These are phyloP conservation scores for Fusarium sp. DNA, from an alignment of 2,329 filamentous ascomycete genomes.

Conservation along the genomic window DNA sequence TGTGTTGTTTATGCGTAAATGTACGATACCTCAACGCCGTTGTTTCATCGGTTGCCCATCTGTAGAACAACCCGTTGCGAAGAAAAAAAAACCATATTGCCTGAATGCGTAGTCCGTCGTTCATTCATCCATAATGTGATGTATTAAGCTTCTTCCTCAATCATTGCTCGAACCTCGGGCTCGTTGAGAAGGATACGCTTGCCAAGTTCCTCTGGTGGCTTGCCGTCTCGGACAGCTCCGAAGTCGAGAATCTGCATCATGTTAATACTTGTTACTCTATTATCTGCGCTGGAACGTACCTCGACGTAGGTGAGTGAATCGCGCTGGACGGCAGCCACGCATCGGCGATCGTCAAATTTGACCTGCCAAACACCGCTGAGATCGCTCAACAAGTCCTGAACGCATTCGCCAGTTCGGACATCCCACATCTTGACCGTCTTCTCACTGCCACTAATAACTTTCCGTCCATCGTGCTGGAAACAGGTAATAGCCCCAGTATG, in stretches of 20 bases:
- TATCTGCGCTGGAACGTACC: constrained; percentile 64
- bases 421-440: constrained; percentile 99
- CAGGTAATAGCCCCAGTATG: constrained; percentile 98
- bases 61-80: constrained; percentile 16
- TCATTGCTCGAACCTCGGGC: constrained; percentile 61
- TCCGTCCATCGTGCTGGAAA: constrained; percentile 96
- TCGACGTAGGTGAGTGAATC: constrained; percentile 95
- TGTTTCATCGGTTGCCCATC: constrained; percentile 31
- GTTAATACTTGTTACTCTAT: neutral
- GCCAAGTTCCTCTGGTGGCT: constrained; percentile 79
- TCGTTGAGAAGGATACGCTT: constrained; percentile 77
- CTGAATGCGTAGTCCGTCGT: constrained; percentile 1
- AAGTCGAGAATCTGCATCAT: constrained; percentile 88
- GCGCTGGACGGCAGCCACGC: constrained; percentile 94
- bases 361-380: constrained; percentile 99
- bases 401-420: constrained; percentile 88
- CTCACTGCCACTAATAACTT: constrained; percentile 96
- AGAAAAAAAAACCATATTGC: constrained; percentile 34
- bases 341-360: constrained; percentile 94
- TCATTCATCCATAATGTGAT: constrained; percentile 4
- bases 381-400: constrained; percentile 91
- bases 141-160: constrained; percentile 56
- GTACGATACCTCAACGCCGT: constrained; percentile 40
- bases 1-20: constrained; percentile 36
- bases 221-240: constrained; percentile 89